These are phyloP conservation scores for Aureobasidium sp. DNA, from an alignment of 2,329 filamentous ascomycete species.

Conservation along the genomic window DNA sequence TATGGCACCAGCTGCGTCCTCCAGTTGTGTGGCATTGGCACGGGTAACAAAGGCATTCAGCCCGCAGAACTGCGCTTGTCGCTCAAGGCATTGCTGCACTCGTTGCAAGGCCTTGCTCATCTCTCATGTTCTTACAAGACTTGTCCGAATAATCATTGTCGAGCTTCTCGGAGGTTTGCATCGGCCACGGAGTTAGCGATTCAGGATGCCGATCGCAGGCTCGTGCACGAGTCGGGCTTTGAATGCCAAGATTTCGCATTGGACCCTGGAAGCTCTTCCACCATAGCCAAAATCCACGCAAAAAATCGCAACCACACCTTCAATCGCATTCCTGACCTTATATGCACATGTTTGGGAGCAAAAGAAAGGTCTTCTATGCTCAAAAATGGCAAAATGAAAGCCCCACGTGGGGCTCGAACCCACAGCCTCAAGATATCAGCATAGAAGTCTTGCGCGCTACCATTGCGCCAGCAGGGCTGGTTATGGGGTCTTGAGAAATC, in stretches of 20 bases:
- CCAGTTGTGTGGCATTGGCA: constrained; percentile 1
- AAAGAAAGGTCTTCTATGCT: background rate
- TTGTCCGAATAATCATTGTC: background rate
- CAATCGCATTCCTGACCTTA: background rate
- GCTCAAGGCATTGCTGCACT: constrained; percentile 12
- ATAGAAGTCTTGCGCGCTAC: constrained; percentile 15
- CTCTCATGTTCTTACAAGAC: constrained; percentile 7
- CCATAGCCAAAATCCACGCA: background rate
- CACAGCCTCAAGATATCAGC: constrained; percentile 11
- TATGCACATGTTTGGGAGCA: background rate
- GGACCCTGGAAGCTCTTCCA: background rate
- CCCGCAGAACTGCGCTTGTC: background rate
- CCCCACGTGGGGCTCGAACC: constrained; percentile 14
- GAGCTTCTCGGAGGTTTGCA: background rate
- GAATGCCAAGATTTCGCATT: background rate
- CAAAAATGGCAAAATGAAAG: background rate
- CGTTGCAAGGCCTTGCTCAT: constrained; percentile 11
- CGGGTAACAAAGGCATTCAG: constrained; percentile 17
- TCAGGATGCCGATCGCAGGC: background rate
- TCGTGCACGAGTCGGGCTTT: background rate
- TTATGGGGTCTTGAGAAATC: too few relatives aligned
- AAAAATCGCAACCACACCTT: background rate
- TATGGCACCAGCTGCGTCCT: background rate
- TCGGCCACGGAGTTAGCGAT: background rate
- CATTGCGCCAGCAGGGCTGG: constrained; percentile 14